Evolutionary conservation across 1,284 basidiomycete genomes (phyloP), one percentile per base, ranked within the genome.

Genomic region (Puccinia polysora): DNA sequence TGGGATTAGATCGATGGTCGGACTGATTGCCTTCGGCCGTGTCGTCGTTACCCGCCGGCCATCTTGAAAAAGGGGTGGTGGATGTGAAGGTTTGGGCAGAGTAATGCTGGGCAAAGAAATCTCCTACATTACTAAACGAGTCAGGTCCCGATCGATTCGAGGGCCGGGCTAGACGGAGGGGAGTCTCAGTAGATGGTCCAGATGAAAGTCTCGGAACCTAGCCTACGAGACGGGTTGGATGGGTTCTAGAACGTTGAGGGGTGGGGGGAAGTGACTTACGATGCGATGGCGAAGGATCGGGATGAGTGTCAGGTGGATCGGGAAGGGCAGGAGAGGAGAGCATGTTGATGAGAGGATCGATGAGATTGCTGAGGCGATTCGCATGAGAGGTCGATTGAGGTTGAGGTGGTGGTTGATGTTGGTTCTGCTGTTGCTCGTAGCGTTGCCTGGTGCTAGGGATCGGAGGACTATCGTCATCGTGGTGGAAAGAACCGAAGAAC

Each of bases 361-460:
- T 58, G 30, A 69, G 25, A 53, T 68, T 68, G 52, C 59, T 50
- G 38, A 60, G 52, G 15, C 38, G 67, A 38, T n/a, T n/a, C n/a
- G 40, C 28, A 14, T 63, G 60, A 34, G 32, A 43, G 18, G 40
- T 38, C 15, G 49, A 34, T 8, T 50, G 50, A 38, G 34, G n/a
- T 32, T 67, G 53, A n/a, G 30, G 4, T 43, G n/a, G 20, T 23
- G 25, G 53, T 28, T 49, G 55, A 28, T 43, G n/a, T 49, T 25
- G n/a, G 18, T 56, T 23, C 20, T 69, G 43, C 40, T 69, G 60
- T 69, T 69, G 38, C 23, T 67, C 65, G 38, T 69, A 69, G 10
- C 55, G 36, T 38, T 69, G 67, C 25, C 67, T 59, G 18, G 67
- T 69, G 25, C 67, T 69, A 5, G 67, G 67, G 55, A 69, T 69